Percentiles rank a stretch among this genome's conserved stretches.
These are phyloP conservation scores for Phaeomoniella chlamydospora DNA, from an alignment of 2,329 filamentous ascomycete species.

Conservation along the genomic window DNA sequence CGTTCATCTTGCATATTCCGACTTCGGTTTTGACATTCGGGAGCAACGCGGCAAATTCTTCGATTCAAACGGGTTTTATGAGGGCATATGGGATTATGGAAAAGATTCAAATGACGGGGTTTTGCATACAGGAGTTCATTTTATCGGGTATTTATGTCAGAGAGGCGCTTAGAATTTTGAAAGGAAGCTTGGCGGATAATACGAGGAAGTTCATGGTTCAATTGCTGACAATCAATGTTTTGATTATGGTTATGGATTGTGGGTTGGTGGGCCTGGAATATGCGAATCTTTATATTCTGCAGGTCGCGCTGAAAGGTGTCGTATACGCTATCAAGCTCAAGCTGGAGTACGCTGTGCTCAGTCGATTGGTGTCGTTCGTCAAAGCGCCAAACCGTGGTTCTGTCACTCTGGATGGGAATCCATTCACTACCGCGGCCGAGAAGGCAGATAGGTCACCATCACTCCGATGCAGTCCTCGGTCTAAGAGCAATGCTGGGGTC, in stretches of 20 bases:
- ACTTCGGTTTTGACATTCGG: slow-evolving; percentile 30
- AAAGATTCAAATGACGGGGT: slow-evolving; percentile 41
- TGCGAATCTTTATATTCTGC: slow-evolving; percentile 28
- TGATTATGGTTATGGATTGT: slow-evolving; percentile 32
- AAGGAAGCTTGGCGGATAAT: slow-evolving; percentile 24
- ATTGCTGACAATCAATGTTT: slow-evolving; percentile 31
- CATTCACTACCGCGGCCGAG: not conserved
- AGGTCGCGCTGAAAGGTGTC: slow-evolving; percentile 30
- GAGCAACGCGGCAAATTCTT: slow-evolving; percentile 18
- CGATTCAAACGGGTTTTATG: slow-evolving; percentile 12
- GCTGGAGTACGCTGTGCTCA: slow-evolving; percentile 33
- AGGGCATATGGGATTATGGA: slow-evolving; percentile 32
- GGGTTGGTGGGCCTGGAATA: slow-evolving; percentile 28
- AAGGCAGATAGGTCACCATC: not conserved
- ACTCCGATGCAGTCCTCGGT: not conserved
- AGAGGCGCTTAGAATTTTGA: slow-evolving; percentile 37
- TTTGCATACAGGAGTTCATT: slow-evolving; percentile 41
- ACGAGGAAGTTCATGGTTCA: slow-evolving; percentile 33
- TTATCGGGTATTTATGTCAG: slow-evolving; percentile 39
- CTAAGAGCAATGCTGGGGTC: not conserved
- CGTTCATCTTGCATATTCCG: slow-evolving; percentile 27
- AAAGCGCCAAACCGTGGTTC: slow-evolving; percentile 4
- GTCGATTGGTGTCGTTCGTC: slow-evolving; percentile 27
- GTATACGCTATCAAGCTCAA: slow-evolving; percentile 35
- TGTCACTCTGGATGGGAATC: not conserved